Conservation (phyloP, 805 yeast species). For the Sugiyamaella boreocaroliniensis region DNA sequence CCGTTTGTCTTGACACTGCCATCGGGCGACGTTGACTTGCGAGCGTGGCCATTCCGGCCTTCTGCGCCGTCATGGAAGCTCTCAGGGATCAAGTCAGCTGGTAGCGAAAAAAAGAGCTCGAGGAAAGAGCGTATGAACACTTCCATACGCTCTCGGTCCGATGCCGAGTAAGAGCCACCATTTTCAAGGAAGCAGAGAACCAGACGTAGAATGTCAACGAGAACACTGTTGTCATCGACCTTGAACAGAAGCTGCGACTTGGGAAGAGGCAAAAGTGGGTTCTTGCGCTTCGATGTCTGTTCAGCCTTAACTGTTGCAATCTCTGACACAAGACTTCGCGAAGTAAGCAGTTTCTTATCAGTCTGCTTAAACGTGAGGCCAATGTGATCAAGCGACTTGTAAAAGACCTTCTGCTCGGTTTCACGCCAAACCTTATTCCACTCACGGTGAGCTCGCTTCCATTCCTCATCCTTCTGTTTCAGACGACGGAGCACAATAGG, state of each 20-base stretch:
- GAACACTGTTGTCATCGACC: slow-evolving; percentile 58
- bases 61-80: slow-evolving; percentile 11
- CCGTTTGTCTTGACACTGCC: slow-evolving; percentile 7
- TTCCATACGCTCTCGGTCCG: slow-evolving; percentile 71
- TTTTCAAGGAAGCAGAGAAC: slow-evolving; percentile 60
- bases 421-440: slow-evolving; percentile 99
- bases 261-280: slow-evolving; percentile 83
- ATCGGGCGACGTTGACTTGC: slow-evolving; percentile 33
- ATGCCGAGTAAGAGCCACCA: slow-evolving; percentile 65
- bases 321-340: slow-evolving; percentile 85
- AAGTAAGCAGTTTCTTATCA: slow-evolving; percentile 84
- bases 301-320: slow-evolving; percentile 89
- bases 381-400: slow-evolving; percentile 87
- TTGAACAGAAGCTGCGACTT: slow-evolving; percentile 60
- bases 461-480: slow-evolving; percentile 97
- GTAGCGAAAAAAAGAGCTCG: slow-evolving; percentile 55
- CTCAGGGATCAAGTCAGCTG: slow-evolving; percentile 30
- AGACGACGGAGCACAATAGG: slow-evolving; percentile 88
- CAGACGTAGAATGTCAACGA: slow-evolving; percentile 67
- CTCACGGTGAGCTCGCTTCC: slow-evolving; percentile 96
- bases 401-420: slow-evolving; percentile 90
- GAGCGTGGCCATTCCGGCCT: background rate
- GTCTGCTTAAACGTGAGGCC: slow-evolving; percentile 96
- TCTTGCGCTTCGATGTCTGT: slow-evolving; percentile 70
- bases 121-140: slow-evolving; percentile 66